Conservation (phyloP, 1,284 basidiomycete genomes). For the Tremellales sp. region DNA sequence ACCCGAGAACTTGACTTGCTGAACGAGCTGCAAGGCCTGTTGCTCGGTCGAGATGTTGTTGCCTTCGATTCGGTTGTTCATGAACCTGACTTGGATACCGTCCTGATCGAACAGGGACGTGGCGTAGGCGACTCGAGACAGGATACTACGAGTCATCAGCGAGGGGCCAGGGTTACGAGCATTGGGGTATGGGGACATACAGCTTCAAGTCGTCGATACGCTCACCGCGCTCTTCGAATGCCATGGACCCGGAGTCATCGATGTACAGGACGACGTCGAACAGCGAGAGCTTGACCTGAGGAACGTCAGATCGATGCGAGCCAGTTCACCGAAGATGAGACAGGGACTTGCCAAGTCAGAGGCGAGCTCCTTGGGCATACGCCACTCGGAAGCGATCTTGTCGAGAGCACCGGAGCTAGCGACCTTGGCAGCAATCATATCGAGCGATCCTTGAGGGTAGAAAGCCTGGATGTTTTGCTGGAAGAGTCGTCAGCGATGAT, state of each 20-base stretch:
- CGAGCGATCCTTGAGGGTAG: constrained; percentile 49
- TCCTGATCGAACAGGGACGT: constrained; percentile 52
- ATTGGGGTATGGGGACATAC: constrained; percentile 12
- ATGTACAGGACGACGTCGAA: constrained; percentile 48
- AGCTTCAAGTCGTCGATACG: constrained; percentile 51
- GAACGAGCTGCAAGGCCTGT: constrained; percentile 45
- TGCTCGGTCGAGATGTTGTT: constrained; percentile 49
- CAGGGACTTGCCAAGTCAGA: constrained; percentile 39
- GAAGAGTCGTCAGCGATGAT: background rate
- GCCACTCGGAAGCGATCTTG: constrained; percentile 48
- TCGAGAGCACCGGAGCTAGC: constrained; percentile 45
- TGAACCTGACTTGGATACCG: constrained; percentile 51
- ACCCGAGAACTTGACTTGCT: constrained; percentile 51
- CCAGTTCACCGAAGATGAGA: background rate
- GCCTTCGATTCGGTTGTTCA: constrained; percentile 50
- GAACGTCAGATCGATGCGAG: background rate
- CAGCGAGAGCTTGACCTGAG: constrained; percentile 45
- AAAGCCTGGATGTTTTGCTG: constrained; percentile 51
- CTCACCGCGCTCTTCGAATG: constrained; percentile 48
- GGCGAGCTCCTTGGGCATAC: constrained; percentile 50
- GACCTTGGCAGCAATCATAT: constrained; percentile 49
- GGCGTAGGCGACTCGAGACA: constrained; percentile 49
- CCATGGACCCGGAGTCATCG: constrained; percentile 50
- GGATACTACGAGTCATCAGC: constrained; percentile 20
- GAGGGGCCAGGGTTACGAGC: too few relatives aligned